Conservation (phyloP, 495 filamentous ascomycete genomes). For the Rhypophila decipiens region DNA sequence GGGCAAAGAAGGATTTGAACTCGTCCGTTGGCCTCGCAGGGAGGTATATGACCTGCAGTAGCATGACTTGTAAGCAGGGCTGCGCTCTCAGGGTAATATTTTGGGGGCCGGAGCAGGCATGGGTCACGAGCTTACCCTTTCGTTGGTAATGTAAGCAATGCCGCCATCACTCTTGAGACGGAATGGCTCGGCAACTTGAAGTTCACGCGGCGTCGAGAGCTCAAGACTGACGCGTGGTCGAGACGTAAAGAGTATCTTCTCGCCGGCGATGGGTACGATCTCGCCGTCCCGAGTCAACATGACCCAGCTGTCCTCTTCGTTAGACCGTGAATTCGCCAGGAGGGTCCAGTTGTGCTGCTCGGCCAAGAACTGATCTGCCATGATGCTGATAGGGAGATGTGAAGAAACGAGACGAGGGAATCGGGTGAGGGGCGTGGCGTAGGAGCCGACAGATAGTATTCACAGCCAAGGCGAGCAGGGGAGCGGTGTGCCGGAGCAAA, state of each 20-base stretch:
- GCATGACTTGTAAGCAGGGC: conserved; percentile 11
- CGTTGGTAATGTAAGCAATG: conserved; percentile 78
- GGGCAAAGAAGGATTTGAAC: conserved; percentile 83
- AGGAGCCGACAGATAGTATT: too few relatives aligned
- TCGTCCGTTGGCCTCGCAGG: conserved; percentile 59
- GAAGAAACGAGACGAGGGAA: conserved; percentile 1
- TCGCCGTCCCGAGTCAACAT: conserved; percentile 45
- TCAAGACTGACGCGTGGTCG: conserved; percentile 38
- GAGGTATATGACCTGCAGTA: conserved; percentile 74
- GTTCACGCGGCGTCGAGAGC: conserved; percentile 37
- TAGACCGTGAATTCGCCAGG: conserved; percentile 25
- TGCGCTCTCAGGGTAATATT: neutral
- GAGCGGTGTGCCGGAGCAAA: neutral
- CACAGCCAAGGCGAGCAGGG: conserved; percentile 7
- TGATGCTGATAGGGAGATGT: conserved; percentile 8
- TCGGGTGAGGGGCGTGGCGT: conserved; percentile 3
- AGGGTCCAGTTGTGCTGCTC: conserved; percentile 36
- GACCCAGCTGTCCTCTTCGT: conserved; percentile 46
- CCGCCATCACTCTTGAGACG: conserved; percentile 42
- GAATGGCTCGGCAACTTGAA: conserved; percentile 37
- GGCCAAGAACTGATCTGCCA: conserved; percentile 41
- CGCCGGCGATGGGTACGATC: conserved; percentile 42
- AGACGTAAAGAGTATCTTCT: conserved; percentile 41
- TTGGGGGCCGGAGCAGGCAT: neutral
- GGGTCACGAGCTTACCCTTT: conserved; percentile 54